Base-by-base conservation (phyloP, 1,284 basidiomycete species). In the Pholiota adiposa region DNA sequence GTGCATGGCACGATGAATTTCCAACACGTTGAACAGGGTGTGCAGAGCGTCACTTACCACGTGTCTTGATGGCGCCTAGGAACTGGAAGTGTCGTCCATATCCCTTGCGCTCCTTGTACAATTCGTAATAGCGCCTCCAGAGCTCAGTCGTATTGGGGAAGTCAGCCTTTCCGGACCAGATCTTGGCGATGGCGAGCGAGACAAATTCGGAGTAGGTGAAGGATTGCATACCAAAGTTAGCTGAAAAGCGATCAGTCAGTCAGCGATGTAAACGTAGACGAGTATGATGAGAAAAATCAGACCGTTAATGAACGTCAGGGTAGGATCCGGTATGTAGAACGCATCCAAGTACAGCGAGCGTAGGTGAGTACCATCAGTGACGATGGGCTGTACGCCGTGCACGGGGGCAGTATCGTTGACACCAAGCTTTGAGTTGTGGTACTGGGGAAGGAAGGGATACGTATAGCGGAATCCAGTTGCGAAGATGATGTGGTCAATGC, bases 271-370 rank as follows among this genome's bases (percentile, higher is more conserved):
- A 12, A 33, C 18, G n/a, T n/a, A n/a, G n/a, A 18, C 1, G 21
- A 23, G 44, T 1, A 12, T 40, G 29, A 33, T 38, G 18, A 19
- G 23, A 25, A 38, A 56, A n/a, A 23, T 60, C 73, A 33, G 56
- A 76, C 76, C 69, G 51, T 75, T 74, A 25, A 77, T 67, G 59
- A 83, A 81, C 0, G 74, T 73, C 4, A 83, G 69, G 7, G 80
- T 80, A 3, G 82, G 81, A 57, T 83, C 79, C n/a, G 79, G 77
- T 51, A 83, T 80, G 64, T 78, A 83, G 65, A 82, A 77, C 0
- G 77, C 65, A 59, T 82, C 81, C 14, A 78, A 70, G 63, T 81
- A 77, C 2, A 83, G 70, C 7, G 80, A 76, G 4, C 77, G 76
- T n/a, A 83, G 68, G 55, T 78, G 75, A 0, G 70, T 73, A 29